Evolutionary conservation across 768 basidiomycete species (phyloP), one percentile per base, ranked within the genome.

Genomic region (Agaricus sinodeliciosus): DNA sequence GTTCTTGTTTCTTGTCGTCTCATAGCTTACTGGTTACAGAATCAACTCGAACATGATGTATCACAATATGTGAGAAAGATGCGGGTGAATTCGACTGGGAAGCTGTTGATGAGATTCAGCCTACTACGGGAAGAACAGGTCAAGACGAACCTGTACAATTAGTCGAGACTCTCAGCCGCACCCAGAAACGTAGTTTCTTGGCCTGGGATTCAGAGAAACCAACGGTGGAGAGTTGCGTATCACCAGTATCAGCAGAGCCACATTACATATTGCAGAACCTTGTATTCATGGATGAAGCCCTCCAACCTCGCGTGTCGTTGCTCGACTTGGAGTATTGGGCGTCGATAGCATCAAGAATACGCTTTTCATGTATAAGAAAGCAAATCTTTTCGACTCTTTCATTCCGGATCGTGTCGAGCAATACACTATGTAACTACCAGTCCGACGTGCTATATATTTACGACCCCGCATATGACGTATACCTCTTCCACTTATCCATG

Each of bases 31-130:
- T 2, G 22, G 22, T 22, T 22, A 22, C 22, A 22, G 22, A 22
- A 22, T 22, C 3, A 22, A 22, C 22, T 22, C 22, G 22, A 22
- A 22, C 22, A 22, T 22, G 22, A 22, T 22, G 22, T 22, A 22
- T 22, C 22, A 22, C 22, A 22, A 11, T 31, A 31, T 31, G 31
- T 75, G 58, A 82, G 87, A 16, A 89, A 93, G 63, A 76, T 85
- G 55, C 88, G 87, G 48, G n/a, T n/a, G 90, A 94, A 66, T 63
- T 84, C 42, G 90, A 94, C 60, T 94, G 90, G 91, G 94, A 96
- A 51, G 70, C 72, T 25, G 35, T 15, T 31, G 7, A 5, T 31
- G 31, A 13, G 16, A 26, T 26, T 7, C 49, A 19, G 35, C 51
- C 51, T 43, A 9, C 11, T 31, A 13, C 44, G 45, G 7, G 34